These are phyloP conservation scores for Aspergillus avenaceus DNA, from an alignment of 495 filamentous ascomycete genomes.

Conservation along the genomic window DNA sequence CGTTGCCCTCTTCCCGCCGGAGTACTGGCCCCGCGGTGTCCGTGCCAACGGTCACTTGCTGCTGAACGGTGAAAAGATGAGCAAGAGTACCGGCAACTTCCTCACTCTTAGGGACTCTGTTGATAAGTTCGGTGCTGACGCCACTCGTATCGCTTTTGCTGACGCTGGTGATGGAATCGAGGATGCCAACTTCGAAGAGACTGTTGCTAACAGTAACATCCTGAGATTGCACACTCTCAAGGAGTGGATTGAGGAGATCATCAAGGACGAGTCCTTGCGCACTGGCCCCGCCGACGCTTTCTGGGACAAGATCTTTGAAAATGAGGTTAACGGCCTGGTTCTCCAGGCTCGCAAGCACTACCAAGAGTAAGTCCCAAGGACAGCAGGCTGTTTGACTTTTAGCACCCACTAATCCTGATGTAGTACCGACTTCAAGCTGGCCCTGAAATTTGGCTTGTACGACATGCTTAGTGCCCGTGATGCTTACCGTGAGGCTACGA, in stretches of 20 bases:
- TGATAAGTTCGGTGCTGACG: slow-evolving; percentile 92
- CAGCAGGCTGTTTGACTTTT: neutral
- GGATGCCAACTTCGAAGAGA: slow-evolving; percentile 97
- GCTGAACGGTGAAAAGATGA: slow-evolving; percentile 96
- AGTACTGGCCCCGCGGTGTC: slow-evolving; percentile 82
- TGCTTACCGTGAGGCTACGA: slow-evolving; percentile 79
- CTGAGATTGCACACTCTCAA: slow-evolving; percentile 79
- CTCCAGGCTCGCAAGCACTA: slow-evolving; percentile 73
- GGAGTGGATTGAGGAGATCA: slow-evolving; percentile 87
- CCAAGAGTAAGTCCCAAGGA: slow-evolving; percentile 48
- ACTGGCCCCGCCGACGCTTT: slow-evolving; percentile 69
- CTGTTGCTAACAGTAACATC: slow-evolving; percentile 86
- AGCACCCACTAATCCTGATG: slow-evolving; percentile 26
- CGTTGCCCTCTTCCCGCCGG: slow-evolving; percentile 76
- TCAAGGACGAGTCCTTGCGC: slow-evolving; percentile 68
- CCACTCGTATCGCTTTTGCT: slow-evolving; percentile 83
- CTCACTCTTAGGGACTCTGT: slow-evolving; percentile 82
- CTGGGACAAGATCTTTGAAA: slow-evolving; percentile 86
- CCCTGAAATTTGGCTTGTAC: slow-evolving; percentile 85
- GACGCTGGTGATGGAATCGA: slow-evolving; percentile 93
- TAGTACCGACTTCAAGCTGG: slow-evolving; percentile 80
- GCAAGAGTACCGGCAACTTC: slow-evolving; percentile 93
- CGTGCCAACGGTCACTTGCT: slow-evolving; percentile 89
- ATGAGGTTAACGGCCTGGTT: slow-evolving; percentile 86
- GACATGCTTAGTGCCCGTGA: slow-evolving; percentile 84